Evolutionary conservation across 495 filamentous ascomycete genomes (phyloP), one percentile per base, ranked within the genome.

Genomic region (Aspergillus panamensis): DNA sequence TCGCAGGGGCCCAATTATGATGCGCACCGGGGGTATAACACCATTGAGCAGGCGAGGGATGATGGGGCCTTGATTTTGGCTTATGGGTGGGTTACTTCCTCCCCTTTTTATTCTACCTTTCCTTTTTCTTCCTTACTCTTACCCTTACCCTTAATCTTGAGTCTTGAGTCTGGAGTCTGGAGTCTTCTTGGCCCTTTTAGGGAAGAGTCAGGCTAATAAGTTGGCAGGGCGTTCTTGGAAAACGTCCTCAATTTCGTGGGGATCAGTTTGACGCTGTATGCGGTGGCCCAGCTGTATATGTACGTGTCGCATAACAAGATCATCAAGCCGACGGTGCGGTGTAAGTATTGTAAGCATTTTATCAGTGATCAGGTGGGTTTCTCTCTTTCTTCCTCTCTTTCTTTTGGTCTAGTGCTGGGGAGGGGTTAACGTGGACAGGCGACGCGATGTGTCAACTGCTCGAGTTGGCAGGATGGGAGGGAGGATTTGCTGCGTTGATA

Each of bases 381-480:
- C 1, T 50, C 31, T 5, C 25, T 47, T 31, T 13, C 7, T 58
- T 48, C 9, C 30, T 13, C 0, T 1, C 16, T 19, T 14, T n/a
- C 1, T 9, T 6, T 2, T 14, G 25, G 21, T 62, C 42, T 61
- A 12, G 59, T 30, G n/a, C n/a, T 8, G 20, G 19, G 10, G 8
- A 0, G 12, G 21, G 16, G 16, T 16, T 52, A 25, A 52, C 12
- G 10, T 0, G 1, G 2, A 9, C 45, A 89, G 85, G 83, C 84
- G 16, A 64, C 70, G 48, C 78, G 87, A 1, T 91, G 87, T 68
- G 66, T 86, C 16, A 86, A 89, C 59, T 91, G 87, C 66, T 89
- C 86, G 6, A 88, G 84, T 58, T 91, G 87, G 87, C 82, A 84
- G 61, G 87, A 91, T 73, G 87, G 87, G n/a, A 77, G 87, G 61